These are phyloP conservation scores for Crithidia thermophila DNA, from an alignment of 208 protist species.

Conservation along the genomic window DNA sequence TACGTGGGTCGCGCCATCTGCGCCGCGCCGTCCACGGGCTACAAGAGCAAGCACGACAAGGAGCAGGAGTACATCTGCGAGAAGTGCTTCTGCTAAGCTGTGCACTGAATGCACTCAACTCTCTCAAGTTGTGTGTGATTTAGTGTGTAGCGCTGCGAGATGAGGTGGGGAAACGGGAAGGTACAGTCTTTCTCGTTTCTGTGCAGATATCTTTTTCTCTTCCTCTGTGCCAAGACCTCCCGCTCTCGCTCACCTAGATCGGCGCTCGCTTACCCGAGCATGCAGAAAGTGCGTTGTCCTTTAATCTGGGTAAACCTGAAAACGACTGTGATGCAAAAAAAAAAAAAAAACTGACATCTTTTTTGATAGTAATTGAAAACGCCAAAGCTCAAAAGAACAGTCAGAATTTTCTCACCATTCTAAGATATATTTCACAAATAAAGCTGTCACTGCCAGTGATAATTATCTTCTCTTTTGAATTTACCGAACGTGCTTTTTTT, in stretches of 20 bases:
- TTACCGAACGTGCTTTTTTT: constrained; percentile 1
- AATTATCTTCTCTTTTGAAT: constrained; percentile 1
- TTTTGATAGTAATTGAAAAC: too few relatives aligned
- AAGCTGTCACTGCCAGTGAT: neutral
- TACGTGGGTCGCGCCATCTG: constrained; percentile 69
- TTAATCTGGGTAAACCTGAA: too few relatives aligned
- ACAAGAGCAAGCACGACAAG: constrained; percentile 72
- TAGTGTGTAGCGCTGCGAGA: neutral
- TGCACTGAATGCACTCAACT: too few relatives aligned
- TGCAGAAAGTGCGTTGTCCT: too few relatives aligned
- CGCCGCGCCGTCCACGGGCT: constrained; percentile 67
- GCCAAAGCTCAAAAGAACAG: too few relatives aligned
- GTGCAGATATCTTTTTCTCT: neutral
- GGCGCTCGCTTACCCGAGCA: too few relatives aligned
- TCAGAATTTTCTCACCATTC: too few relatives aligned
- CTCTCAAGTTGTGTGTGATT: too few relatives aligned
- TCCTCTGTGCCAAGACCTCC: neutral
- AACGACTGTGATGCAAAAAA: too few relatives aligned
- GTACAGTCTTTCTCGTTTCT: too few relatives aligned
- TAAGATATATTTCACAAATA: constrained; percentile 11
- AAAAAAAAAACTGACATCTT: neutral
- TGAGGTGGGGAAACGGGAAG: too few relatives aligned
- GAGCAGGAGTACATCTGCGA: constrained; percentile 75
- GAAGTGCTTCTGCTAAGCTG: constrained; percentile 32
- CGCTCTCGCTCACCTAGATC: too few relatives aligned